Evolutionary conservation across 2,329 filamentous ascomycete genomes (phyloP).

Genomic region (Pyrenophora tritici-repentis): DNA sequence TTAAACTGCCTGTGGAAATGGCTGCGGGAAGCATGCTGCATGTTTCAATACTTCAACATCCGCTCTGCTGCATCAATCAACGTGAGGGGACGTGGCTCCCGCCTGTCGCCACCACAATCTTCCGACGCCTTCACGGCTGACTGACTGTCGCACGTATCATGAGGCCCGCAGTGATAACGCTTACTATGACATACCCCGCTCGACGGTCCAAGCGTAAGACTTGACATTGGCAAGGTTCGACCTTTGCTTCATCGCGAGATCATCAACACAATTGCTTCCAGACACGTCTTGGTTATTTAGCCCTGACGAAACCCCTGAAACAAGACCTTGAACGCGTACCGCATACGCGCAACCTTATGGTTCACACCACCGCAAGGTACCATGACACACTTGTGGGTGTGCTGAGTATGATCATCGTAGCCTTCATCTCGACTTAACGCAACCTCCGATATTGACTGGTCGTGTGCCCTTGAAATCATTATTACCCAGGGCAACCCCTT

Average conservation of each 20-base stretch:
- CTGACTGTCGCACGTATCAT: conserved; percentile 23
- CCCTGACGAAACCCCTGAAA: conserved; percentile 9
- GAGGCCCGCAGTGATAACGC: conserved; percentile 27
- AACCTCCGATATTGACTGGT: neutral
- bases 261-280: conserved; percentile 19
- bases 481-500: conserved; percentile 5
- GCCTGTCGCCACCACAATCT: conserved; percentile 18
- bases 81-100: conserved; percentile 8
- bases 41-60: conserved; percentile 32
- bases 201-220: conserved; percentile 23
- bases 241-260: conserved; percentile 27
- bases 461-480: neutral
- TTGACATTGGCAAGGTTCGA: conserved; percentile 25
- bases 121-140: conserved; percentile 12
- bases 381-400: conserved; percentile 10
- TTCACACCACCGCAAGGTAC: conserved; percentile 7
- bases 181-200: conserved; percentile 25
- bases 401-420: conserved; percentile 1
- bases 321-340: conserved; percentile 15
- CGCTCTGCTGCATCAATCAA: conserved; percentile 14
- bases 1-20: conserved; percentile 27
- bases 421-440: conserved; percentile 2
- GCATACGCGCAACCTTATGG: conserved; percentile 8
- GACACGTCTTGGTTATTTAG: conserved; percentile 10
- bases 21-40: conserved; percentile 29